Evolutionary conservation across 495 filamentous ascomycete genomes (phyloP).

Genomic region (Neurospora sp.): DNA sequence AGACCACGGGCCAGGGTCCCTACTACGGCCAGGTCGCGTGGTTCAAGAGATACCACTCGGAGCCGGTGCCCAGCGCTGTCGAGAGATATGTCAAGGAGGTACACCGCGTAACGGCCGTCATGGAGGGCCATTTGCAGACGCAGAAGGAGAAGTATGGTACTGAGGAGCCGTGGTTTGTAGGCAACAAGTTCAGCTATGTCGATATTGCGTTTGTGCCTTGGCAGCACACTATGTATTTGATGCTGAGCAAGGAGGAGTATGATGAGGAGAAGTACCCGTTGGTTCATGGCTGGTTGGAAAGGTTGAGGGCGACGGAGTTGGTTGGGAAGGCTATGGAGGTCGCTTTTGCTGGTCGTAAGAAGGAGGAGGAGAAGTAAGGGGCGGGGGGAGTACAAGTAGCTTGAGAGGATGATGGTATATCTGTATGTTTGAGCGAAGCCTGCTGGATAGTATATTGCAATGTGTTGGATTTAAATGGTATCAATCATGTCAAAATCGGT

Average conservation of each 20-base stretch:
- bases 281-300: slow-evolving; percentile 28
- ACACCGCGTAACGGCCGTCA: slow-evolving; percentile 46
- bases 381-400: too few species aligned
- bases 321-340: slow-evolving; percentile 30
- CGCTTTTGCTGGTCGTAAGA: slow-evolving; percentile 16
- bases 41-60: slow-evolving; percentile 42
- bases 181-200: slow-evolving; percentile 45
- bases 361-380: too few species aligned
- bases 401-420: neutral
- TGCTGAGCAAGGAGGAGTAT: slow-evolving; percentile 8
- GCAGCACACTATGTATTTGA: too few species aligned
- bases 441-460: neutral
- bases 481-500: too few species aligned
- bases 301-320: slow-evolving; percentile 22
- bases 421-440: neutral
- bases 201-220: slow-evolving; percentile 53
- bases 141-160: slow-evolving; percentile 22
- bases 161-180: slow-evolving; percentile 44
- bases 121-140: slow-evolving; percentile 41
- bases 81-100: slow-evolving; percentile 53
- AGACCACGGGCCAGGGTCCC: slow-evolving; percentile 58
- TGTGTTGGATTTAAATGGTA: neutral
- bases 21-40: slow-evolving; percentile 51
- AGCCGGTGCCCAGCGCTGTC: slow-evolving; percentile 47
- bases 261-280: slow-evolving; percentile 19